Evolutionary conservation across 2,329 filamentous ascomycete genomes (phyloP).

Genomic region (Aspergillus puulaauensis): DNA sequence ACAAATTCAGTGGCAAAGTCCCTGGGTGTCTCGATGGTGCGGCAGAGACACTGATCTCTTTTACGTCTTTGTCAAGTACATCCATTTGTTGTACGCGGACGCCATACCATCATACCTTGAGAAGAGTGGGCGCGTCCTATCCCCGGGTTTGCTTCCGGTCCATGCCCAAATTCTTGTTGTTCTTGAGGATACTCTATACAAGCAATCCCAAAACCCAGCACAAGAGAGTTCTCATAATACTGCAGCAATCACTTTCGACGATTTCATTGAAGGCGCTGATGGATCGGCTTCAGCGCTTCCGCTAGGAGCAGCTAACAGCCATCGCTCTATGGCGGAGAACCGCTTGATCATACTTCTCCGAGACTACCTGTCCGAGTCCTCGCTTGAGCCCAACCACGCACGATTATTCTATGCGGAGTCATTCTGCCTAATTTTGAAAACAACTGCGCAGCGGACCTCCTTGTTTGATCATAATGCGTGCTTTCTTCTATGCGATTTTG

Average conservation of each 20-base stretch:
- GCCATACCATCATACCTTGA: constrained; percentile 60
- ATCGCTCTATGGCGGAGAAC: constrained; percentile 85
- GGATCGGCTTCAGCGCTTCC: constrained; percentile 64
- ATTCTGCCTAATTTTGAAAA: constrained; percentile 71
- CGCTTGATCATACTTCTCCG: constrained; percentile 77
- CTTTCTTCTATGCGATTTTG: constrained; percentile 86
- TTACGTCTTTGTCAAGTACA: constrained; percentile 89
- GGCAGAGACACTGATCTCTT: constrained; percentile 86
- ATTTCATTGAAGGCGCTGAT: constrained; percentile 65
- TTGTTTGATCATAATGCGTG: constrained; percentile 80
- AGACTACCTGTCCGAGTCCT: constrained; percentile 69
- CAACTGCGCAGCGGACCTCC: constrained; percentile 71
- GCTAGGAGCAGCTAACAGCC: constrained; percentile 66
- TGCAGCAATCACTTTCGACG: constrained; percentile 63
- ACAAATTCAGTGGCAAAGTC: constrained; percentile 79
- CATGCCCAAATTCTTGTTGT: constrained; percentile 79
- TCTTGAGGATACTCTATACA: constrained; percentile 80
- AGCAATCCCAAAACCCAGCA: constrained; percentile 56
- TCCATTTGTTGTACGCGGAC: constrained; percentile 74
- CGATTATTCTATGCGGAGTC: constrained; percentile 73
- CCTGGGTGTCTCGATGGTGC: constrained; percentile 82
- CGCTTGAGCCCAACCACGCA: constrained; percentile 52
- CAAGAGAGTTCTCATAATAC: constrained; percentile 46
- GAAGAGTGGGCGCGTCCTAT: constrained; percentile 59
- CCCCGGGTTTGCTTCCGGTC: constrained; percentile 76